These are phyloP conservation scores for Penicillium brasilianum DNA, from an alignment of 2,329 filamentous ascomycete species.

Conservation along the genomic window DNA sequence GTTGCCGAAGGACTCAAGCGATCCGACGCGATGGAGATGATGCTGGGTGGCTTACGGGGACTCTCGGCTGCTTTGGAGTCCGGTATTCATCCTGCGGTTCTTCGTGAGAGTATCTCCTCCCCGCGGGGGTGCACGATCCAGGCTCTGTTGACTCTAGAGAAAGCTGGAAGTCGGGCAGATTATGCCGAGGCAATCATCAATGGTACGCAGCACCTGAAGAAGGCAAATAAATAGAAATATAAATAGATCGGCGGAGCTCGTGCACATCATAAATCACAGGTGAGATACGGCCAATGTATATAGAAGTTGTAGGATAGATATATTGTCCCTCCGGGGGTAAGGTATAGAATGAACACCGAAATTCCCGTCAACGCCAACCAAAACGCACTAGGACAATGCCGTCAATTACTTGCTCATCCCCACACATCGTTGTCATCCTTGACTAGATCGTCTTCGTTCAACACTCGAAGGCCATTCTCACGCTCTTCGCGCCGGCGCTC, in stretches of 20 bases:
- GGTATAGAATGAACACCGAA: not conserved
- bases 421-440: constrained; percentile 53
- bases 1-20: constrained; percentile 67
- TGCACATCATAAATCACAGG: not conserved
- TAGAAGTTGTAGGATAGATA: constrained; percentile 23
- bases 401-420: constrained; percentile 36
- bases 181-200: constrained; percentile 57
- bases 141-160: constrained; percentile 63
- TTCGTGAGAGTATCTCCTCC: constrained; percentile 66
- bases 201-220: constrained; percentile 37
- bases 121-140: constrained; percentile 68
- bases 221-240: constrained; percentile 16
- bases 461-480: constrained; percentile 50
- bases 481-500: constrained; percentile 50
- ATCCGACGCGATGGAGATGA: constrained; percentile 65
- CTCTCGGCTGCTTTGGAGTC: constrained; percentile 62
- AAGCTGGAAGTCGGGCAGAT: constrained; percentile 60
- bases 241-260: not conserved
- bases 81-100: constrained; percentile 64
- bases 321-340: not conserved
- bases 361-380: not conserved
- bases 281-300: constrained; percentile 52
- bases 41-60: constrained; percentile 64
- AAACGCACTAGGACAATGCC: not conserved
- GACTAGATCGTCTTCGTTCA: constrained; percentile 55